phyloP scores from a whole-genome alignment of 805 yeast species.

The Barnettozyma vustinii region DNA sequence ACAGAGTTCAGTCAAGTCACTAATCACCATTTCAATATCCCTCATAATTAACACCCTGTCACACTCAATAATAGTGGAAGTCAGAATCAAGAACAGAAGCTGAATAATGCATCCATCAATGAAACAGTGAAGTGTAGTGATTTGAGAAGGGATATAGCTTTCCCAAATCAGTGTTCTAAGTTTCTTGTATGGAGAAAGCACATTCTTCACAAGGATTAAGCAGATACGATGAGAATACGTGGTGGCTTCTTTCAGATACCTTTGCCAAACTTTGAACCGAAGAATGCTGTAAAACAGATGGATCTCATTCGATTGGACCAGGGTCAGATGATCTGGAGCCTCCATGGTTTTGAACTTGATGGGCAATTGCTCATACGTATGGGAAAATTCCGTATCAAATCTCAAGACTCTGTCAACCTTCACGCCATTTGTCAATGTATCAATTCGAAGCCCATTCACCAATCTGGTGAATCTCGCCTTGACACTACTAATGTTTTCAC shows the following conservation, averaged over 20 bases:
- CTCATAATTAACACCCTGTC: neutral
- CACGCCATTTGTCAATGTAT: neutral
- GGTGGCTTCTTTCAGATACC: neutral
- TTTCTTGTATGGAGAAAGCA: neutral
- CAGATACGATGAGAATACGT: neutral
- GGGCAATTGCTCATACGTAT: neutral
- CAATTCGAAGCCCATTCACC: neutral
- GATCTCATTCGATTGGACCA: neutral
- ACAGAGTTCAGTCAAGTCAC: neutral
- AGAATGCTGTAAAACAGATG: neutral
- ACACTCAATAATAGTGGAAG: neutral
- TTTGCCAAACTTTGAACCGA: neutral
- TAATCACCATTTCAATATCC: slow-evolving; percentile 2
- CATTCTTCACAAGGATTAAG: neutral
- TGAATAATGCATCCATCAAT: slow-evolving; percentile 4
- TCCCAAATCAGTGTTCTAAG: neutral
- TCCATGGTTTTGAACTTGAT: neutral
- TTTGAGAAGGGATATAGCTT: neutral
- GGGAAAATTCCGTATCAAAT: neutral
- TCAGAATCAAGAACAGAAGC: neutral
- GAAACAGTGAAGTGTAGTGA: neutral
- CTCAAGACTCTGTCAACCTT: neutral
- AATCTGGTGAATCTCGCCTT: neutral
- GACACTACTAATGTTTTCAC: neutral
- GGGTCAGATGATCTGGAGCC: neutral